phyloP scores from a whole-genome alignment of 1,139 yeast genomes.

The Wickerhamomyces sp. region DNA sequence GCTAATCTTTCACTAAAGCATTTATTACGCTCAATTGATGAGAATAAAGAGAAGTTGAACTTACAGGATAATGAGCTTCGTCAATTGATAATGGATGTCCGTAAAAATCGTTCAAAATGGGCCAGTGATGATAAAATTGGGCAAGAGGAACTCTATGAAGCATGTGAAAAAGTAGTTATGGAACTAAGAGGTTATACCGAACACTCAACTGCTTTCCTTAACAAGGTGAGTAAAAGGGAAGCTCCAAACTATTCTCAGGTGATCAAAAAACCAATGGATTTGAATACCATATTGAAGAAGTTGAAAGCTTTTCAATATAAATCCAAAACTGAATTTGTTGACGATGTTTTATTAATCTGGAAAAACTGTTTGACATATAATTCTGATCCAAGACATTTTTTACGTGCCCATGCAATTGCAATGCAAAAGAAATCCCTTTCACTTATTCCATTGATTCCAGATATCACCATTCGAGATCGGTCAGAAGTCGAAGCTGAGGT shows the following conservation, averaged over 20 bases:
- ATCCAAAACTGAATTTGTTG: slow-evolving; percentile 84
- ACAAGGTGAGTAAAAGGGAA: slow-evolving; percentile 91
- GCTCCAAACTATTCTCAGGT: slow-evolving; percentile 94
- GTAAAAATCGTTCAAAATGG: slow-evolving; percentile 96
- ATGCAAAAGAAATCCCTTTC: slow-evolving; percentile 87
- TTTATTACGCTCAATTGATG: slow-evolving; percentile 71
- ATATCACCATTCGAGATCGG: slow-evolving; percentile 73
- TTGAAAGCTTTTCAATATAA: slow-evolving; percentile 74
- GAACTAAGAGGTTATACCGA: slow-evolving; percentile 92
- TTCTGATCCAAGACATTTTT: slow-evolving; percentile 90
- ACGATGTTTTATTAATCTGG: slow-evolving; percentile 94
- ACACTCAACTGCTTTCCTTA: slow-evolving; percentile 93
- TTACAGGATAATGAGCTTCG: slow-evolving; percentile 84
- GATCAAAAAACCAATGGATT: slow-evolving; percentile 93
- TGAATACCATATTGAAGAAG: slow-evolving; percentile 90
- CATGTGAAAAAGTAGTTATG: slow-evolving; percentile 89
- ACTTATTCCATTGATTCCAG: slow-evolving; percentile 81
- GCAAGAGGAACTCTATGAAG: slow-evolving; percentile 95
- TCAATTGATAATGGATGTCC: slow-evolving; percentile 82
- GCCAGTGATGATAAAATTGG: slow-evolving; percentile 91
- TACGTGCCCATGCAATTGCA: slow-evolving; percentile 89
- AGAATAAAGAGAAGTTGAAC: slow-evolving; percentile 65
- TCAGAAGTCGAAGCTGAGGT: slow-evolving; percentile 85
- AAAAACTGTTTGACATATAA: slow-evolving; percentile 88
- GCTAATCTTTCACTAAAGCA: slow-evolving; percentile 81